These are phyloP conservation scores for Amborella trichopoda DNA, from an alignment of 164 flowering plant genomes.

Conservation along the genomic window DNA sequence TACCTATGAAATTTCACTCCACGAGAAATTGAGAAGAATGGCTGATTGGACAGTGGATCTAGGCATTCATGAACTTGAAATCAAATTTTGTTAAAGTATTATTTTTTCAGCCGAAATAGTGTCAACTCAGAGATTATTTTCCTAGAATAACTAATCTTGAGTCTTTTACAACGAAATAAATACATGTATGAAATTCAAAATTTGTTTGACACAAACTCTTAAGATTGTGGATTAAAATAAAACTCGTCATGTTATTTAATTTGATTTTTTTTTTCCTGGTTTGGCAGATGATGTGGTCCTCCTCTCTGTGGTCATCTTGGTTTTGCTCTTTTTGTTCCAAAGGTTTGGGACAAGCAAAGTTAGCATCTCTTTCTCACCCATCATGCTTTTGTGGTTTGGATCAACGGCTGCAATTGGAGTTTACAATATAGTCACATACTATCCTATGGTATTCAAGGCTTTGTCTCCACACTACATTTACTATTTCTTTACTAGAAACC, in stretches of 20 bases:
- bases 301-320: constrained; percentile 10
- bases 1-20: too few relatives aligned
- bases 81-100: too few relatives aligned
- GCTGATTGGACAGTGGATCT: too few relatives aligned
- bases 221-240: neutral
- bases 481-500: constrained; percentile 10
- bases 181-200: too few relatives aligned
- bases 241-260: neutral
- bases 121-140: too few relatives aligned
- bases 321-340: constrained; percentile 15
- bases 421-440: constrained; percentile 10
- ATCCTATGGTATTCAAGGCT: constrained; percentile 17
- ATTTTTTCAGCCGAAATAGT: too few relatives aligned
- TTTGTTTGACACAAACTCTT: too few relatives aligned
- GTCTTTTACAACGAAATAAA: too few relatives aligned
- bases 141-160: too few relatives aligned
- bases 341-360: constrained; percentile 17
- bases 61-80: too few relatives aligned
- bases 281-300: constrained; percentile 14
- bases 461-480: constrained; percentile 15
- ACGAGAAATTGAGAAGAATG: too few relatives aligned
- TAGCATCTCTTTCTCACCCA: constrained; percentile 17
- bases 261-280: neutral
- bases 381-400: constrained; percentile 17
- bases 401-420: constrained; percentile 12